Conservation (phyloP, 2,329 filamentous ascomycete genomes). For the Exophiala sideris region DNA sequence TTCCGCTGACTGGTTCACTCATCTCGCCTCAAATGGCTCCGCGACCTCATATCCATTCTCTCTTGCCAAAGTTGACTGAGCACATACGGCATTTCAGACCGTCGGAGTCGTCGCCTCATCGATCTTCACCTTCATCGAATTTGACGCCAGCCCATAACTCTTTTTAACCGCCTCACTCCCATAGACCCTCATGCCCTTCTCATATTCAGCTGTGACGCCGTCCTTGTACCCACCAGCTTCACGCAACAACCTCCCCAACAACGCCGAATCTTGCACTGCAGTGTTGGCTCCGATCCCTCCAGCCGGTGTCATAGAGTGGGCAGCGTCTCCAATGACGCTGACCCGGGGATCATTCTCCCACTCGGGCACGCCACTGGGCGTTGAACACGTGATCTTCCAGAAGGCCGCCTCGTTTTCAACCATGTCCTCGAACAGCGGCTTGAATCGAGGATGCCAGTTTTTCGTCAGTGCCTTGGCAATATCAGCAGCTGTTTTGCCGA, state of each 20-base stretch:
- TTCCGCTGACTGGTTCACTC: too few relatives aligned
- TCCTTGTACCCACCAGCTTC: slow-evolving; percentile 51
- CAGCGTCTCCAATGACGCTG: slow-evolving; percentile 45
- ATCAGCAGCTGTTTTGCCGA: slow-evolving; percentile 43
- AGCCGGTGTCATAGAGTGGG: slow-evolving; percentile 47
- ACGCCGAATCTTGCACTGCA: slow-evolving; percentile 41
- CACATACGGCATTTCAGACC: too few relatives aligned
- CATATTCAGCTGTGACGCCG: slow-evolving; percentile 39
- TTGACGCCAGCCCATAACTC: slow-evolving; percentile 51
- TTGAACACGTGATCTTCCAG: slow-evolving; percentile 35
- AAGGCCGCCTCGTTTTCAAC: slow-evolving; percentile 33
- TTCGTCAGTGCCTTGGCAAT: slow-evolving; percentile 27
- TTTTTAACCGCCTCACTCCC: slow-evolving; percentile 53
- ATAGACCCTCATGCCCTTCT: slow-evolving; percentile 48
- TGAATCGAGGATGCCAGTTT: slow-evolving; percentile 30
- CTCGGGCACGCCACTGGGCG: slow-evolving; percentile 32
- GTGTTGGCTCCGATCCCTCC: slow-evolving; percentile 48
- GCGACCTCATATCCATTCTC: too few relatives aligned
- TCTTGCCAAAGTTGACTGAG: too few relatives aligned
- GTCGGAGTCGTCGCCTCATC: slow-evolving; percentile 36
- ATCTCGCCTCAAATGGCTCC: too few relatives aligned
- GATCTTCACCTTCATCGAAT: slow-evolving; percentile 46
- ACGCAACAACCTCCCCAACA: slow-evolving; percentile 45
- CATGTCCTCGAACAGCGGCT: slow-evolving; percentile 30
- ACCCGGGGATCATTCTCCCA: slow-evolving; percentile 35